phyloP scores from a whole-genome alignment of 371 early-diverging fungal genomes.

The Neoconidiobolus thromboides region DNA sequence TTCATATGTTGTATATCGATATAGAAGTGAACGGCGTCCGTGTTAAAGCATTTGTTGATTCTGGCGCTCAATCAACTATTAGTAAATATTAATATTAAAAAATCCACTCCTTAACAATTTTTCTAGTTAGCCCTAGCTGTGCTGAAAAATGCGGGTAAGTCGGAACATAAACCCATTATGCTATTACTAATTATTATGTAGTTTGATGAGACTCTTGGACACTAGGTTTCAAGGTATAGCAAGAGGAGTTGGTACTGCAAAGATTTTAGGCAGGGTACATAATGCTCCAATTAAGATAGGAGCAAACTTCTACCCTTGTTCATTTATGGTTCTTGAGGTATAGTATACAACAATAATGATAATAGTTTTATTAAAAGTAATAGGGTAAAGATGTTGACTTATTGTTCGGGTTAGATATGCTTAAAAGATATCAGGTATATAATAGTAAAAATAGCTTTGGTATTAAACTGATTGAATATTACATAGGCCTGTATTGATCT shows the following conservation, averaged over 20 bases:
- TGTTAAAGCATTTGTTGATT: conserved; percentile 90
- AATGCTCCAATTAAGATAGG: conserved; percentile 65
- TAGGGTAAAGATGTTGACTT: conserved; percentile 38
- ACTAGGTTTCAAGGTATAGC: conserved; percentile 80
- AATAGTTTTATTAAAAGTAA: background rate
- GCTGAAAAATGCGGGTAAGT: conserved; percentile 56
- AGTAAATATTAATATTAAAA: conserved; percentile 31
- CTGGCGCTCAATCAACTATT: conserved; percentile 93
- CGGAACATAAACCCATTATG: background rate
- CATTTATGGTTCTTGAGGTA: conserved; percentile 80
- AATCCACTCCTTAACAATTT: background rate
- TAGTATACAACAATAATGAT: background rate
- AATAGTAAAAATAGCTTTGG: background rate
- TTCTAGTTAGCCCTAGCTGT: conserved; percentile 53
- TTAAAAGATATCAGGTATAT: conserved; percentile 46
- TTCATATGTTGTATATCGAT: conserved; percentile 79
- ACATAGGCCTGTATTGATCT: conserved; percentile 73
- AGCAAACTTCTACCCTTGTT: conserved; percentile 54
- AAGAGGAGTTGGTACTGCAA: conserved; percentile 86
- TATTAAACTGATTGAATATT: background rate
- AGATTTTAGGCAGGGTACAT: conserved; percentile 88
- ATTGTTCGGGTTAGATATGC: conserved; percentile 90
- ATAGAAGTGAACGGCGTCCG: conserved; percentile 70
- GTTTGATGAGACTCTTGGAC: conserved; percentile 73
- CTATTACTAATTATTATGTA: conserved; percentile 5